Percentiles rank a stretch among this genome's conserved stretches.
These are phyloP conservation scores for Picea abies DNA, from an alignment of 83 land plant species.

Conservation along the genomic window DNA sequence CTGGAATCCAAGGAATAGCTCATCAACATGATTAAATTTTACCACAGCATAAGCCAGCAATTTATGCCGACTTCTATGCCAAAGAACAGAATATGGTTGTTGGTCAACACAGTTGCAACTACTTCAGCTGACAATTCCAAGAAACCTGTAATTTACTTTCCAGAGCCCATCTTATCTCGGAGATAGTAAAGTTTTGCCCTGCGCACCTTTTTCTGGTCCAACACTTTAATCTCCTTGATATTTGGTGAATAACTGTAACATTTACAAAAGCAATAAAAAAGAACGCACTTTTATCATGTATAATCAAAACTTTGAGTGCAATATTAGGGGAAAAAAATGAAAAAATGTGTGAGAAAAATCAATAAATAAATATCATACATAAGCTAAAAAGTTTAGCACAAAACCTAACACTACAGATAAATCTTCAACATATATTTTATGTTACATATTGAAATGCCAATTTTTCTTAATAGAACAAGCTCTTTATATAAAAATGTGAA, in stretches of 20 bases:
- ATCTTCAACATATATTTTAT: too few species aligned
- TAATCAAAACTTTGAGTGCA: background rate
- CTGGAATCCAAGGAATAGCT: background rate
- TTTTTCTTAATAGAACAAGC: too few species aligned
- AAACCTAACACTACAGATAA: too few species aligned
- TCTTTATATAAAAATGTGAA: too few species aligned
- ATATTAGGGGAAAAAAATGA: background rate
- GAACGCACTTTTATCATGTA: background rate
- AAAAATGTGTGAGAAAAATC: background rate
- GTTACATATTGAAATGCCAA: too few species aligned
- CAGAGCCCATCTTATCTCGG: conserved; percentile 46
- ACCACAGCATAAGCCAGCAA: conserved; percentile 4
- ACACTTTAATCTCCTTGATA: conserved; percentile 52
- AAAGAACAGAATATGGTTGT: too few species aligned
- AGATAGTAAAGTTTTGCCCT: conserved; percentile 64
- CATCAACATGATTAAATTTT: background rate
- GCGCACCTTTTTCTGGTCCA: conserved; percentile 50
- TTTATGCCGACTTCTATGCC: background rate
- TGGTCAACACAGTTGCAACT: too few species aligned
- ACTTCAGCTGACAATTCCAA: too few species aligned
- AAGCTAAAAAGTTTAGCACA: background rate
- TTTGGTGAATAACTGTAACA: conserved; percentile 58
- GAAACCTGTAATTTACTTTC: background rate
- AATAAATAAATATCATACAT: background rate
- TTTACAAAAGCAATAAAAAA: background rate